Evolutionary conservation across 495 filamentous ascomycete species (phyloP), one percentile per base, ranked within the genome.

Genomic region (Xylaria intraflava): DNA sequence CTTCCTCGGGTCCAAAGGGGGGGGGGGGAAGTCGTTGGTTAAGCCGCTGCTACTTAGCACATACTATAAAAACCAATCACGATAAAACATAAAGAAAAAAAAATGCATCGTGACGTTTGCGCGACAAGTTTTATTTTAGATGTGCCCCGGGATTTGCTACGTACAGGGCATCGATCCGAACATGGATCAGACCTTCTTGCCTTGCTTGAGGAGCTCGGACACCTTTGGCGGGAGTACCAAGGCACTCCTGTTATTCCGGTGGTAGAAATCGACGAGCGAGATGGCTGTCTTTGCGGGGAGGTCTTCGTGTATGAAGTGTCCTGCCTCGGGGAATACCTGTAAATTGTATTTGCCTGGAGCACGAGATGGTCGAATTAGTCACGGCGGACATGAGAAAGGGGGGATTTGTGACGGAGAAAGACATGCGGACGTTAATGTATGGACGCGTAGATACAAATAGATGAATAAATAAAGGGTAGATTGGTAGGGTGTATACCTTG

Each of bases 291-390:
- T 94, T 55, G 86, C 84, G 1, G 94, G 90, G 49, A 89, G 78
- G 67, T 99, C 93, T 68, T 99, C 93, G 55, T 97, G 94, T 44
- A 99, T 80, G 60, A 96, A 98, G 68, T 97, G 93, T 0, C 93
- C 93, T 6, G 91, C 90, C 68, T 95, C 88, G 0, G 94, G 94
- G 55, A 97, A 84, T 16, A 99, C 91, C 48, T 95, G 85, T 16
- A 99, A 75, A 51, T 95, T 90, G 65, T 96, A 99, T 75, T 96
- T 96, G 0, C 90, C 90, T 89, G 59, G 52, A 7, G 4, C 3
- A 51, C 45, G 60, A 33, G 10, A 27, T 14, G 20, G 23, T 26
- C 1, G n/a, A 30, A 35, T 52, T 16, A 51, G 49, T 24, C 7
- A 42, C 1, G 5, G 36, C 16, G 3, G 24, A n/a, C 10, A 16